phyloP scores from a whole-genome alignment of 1,284 basidiomycete species.

The Erythrobasidium hasegawianum region DNA sequence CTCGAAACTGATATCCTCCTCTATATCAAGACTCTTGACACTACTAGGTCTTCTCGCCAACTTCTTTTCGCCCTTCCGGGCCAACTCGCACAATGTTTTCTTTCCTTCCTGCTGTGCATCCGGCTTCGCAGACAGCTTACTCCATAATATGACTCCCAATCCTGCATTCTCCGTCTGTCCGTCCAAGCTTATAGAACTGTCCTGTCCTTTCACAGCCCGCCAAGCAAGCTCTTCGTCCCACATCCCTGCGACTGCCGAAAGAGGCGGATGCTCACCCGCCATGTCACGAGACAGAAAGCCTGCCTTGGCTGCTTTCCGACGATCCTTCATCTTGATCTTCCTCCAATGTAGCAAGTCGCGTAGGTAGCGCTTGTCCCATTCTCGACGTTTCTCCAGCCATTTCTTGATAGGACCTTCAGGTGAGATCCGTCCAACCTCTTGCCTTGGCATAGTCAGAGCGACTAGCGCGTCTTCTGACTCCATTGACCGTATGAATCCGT shows the following conservation, averaged over 20 bases:
- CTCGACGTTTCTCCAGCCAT: constrained; percentile 47
- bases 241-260: constrained; percentile 46
- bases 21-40: constrained; percentile 19
- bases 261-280: constrained; percentile 46
- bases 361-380: constrained; percentile 48
- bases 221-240: constrained; percentile 48
- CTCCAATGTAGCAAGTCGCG: constrained; percentile 45
- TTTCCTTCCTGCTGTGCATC: constrained; percentile 44
- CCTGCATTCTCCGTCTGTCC: constrained; percentile 44
- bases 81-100: constrained; percentile 47
- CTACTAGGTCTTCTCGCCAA: constrained; percentile 45
- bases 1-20: constrained; percentile 10
- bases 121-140: constrained; percentile 47
- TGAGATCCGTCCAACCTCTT: constrained; percentile 55
- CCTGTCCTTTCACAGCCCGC: constrained; percentile 46
- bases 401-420: constrained; percentile 37
- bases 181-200: constrained; percentile 42
- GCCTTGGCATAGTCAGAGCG: constrained; percentile 61
- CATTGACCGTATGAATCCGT: constrained; percentile 70
- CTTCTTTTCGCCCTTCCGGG: constrained; percentile 44
- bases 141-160: constrained; percentile 29
- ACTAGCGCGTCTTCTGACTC: constrained; percentile 65
- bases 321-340: constrained; percentile 43
- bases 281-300: constrained; percentile 49
- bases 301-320: constrained; percentile 41